These are phyloP conservation scores for Aspergillus chevalieri DNA, from an alignment of 2,329 filamentous ascomycete species.

Conservation along the genomic window DNA sequence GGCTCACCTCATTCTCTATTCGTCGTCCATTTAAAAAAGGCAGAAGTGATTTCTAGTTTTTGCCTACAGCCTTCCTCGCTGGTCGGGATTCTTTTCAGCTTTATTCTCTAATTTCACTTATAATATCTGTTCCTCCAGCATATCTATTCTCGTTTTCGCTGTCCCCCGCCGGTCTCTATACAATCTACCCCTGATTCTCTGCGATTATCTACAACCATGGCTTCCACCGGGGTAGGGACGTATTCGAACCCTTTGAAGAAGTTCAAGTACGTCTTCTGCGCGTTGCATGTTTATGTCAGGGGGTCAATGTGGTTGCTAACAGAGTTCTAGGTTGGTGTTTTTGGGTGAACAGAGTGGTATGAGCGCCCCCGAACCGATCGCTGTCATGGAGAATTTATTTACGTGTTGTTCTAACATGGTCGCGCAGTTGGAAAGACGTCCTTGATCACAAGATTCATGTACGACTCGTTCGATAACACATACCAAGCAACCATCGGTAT, in stretches of 20 bases:
- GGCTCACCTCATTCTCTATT: slow-evolving; percentile 9
- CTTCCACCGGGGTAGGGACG: slow-evolving; percentile 66
- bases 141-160: slow-evolving; percentile 4
- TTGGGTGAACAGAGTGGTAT: slow-evolving; percentile 97
- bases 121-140: background rate
- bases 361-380: slow-evolving; percentile 10
- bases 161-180: slow-evolving; percentile 4
- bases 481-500: slow-evolving; percentile 99
- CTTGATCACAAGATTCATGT: slow-evolving; percentile 98
- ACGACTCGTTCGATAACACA: slow-evolving; percentile 99
- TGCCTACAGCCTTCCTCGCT: background rate
- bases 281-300: background rate
- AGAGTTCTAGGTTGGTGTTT: slow-evolving; percentile 72
- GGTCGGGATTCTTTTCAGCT: background rate
- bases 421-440: slow-evolving; percentile 90
- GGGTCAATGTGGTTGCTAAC: slow-evolving; percentile 18
- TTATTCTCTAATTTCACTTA: slow-evolving; percentile 1
- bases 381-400: background rate
- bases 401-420: slow-evolving; percentile 12
- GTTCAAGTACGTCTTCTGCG: slow-evolving; percentile 69
- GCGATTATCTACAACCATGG: slow-evolving; percentile 56
- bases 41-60: background rate
- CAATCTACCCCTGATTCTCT: slow-evolving; percentile 27
- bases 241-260: slow-evolving; percentile 99
- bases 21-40: background rate